Evolutionary conservation across 1,284 basidiomycete genomes (phyloP), one percentile per base, ranked within the genome.

Genomic region (Sanghuangporus weigelae): DNA sequence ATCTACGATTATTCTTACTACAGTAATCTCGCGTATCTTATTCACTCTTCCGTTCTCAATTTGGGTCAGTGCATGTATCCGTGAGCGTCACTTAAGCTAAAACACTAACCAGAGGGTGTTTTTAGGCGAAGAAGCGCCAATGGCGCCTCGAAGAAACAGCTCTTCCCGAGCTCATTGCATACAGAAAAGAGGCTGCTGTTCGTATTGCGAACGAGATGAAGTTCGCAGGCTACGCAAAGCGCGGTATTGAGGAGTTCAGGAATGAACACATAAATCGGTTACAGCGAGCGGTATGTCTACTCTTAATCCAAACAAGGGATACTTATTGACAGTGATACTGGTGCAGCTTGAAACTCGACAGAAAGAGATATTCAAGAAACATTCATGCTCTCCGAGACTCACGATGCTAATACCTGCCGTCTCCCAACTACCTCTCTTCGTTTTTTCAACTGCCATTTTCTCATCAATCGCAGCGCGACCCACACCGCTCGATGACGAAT

Each of bases 21-120:
- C 93, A 1, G 73, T 93, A 53, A 70, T 83, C 12, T 79, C 87
- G 39, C 85, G 94, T 68, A 75, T 88, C 7, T 76, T 79, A 0
- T 72, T 86, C 56, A 86, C 92, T 0, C 79, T 94, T 5, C 94
- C 93, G 19, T 79, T 92, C 65, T 85, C 89, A 65, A 71, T 93
- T 73, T 95, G 93, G 93, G 92, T 94, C 68, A 68, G 84, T 58
- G n/a, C 21, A 44, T 63, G 49, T 26, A 7, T 31, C 57, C 21
- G 5, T 23, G 31, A 35, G 56, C 60, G 14, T 26, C 53, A 35
- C 36, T 19, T 38, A 59, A 42, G 11, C 14, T 63, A 38, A 49
- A 60, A 16, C 16, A 46, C 44, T 7, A 46, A n/a, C 59, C 49
- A 12, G 39, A 35, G n/a, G 19, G 31, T 23, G 3, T 23, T 54